Evolutionary conservation across 768 basidiomycete genomes (phyloP).

Genomic region (Lactarius psammicola): DNA sequence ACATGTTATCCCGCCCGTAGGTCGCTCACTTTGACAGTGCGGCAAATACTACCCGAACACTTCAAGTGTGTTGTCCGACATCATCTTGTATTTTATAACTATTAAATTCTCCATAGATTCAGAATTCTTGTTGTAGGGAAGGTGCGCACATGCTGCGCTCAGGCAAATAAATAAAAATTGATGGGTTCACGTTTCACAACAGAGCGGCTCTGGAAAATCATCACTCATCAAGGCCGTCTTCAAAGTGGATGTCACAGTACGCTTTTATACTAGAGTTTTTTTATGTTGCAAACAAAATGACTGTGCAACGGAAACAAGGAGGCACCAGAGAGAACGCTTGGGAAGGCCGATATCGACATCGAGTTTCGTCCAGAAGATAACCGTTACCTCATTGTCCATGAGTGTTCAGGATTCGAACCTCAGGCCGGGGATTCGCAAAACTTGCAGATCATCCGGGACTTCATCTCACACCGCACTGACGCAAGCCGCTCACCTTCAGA

Average conservation of each 20-base stretch:
- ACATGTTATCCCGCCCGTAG: no score
- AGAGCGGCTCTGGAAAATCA: constrained; percentile 17
- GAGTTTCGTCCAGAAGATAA: constrained; percentile 10
- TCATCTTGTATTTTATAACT: not conserved
- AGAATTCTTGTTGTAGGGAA: constrained; percentile 16
- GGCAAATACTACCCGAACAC: not conserved
- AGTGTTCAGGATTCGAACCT: constrained; percentile 3
- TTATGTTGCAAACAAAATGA: not conserved
- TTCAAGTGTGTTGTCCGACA: not conserved
- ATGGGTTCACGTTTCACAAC: not conserved
- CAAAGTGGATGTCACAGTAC: constrained; percentile 14
- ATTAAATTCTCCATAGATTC: not conserved
- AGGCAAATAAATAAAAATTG: no score
- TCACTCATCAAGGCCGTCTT: constrained; percentile 9
- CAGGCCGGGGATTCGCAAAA: not conserved
- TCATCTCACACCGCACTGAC: not conserved
- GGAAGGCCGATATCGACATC: not conserved
- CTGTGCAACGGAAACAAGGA: not conserved
- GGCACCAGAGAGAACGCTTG: not conserved
- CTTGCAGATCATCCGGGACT: constrained; percentile 2
- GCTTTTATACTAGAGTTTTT: not conserved
- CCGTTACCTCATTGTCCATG: constrained; percentile 1
- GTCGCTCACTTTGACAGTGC: not conserved
- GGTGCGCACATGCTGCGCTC: not conserved
- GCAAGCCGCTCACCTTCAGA: not conserved